Conservation (phyloP, 2,329 filamentous ascomycete species). For the Trichoderma atroviride region DNA sequence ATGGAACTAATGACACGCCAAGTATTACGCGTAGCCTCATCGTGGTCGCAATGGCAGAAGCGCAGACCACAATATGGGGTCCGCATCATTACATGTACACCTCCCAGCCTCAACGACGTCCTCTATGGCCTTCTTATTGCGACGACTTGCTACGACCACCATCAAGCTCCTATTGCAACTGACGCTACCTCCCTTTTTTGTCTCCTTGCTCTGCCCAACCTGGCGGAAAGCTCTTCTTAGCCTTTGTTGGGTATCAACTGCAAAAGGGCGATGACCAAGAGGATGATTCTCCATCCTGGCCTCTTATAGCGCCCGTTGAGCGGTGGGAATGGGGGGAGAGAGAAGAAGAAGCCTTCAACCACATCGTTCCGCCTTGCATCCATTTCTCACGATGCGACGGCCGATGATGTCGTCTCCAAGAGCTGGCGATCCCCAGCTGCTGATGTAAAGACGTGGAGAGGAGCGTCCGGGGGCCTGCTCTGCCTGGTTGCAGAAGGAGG, state of each 20-base stretch:
- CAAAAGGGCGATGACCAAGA: neutral
- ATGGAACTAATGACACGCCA: constrained; percentile 6
- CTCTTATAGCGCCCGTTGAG: neutral
- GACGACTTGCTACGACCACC: constrained; percentile 1
- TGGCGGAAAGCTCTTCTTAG: neutral
- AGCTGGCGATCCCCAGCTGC: neutral
- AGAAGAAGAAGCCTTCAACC: neutral
- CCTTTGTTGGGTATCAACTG: constrained; percentile 23
- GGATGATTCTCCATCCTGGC: neutral
- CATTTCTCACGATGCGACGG: neutral
- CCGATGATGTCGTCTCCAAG: neutral
- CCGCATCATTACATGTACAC: neutral
- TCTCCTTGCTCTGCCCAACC: constrained; percentile 3
- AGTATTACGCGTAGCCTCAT: neutral
- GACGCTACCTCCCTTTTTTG: neutral
- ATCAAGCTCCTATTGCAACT: neutral
- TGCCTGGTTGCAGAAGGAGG: neutral
- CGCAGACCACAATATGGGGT: neutral
- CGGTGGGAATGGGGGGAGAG: neutral
- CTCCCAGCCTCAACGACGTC: neutral
- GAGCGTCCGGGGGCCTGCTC: neutral
- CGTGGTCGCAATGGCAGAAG: neutral
- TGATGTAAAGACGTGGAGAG: neutral
- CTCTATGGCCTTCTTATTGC: neutral
- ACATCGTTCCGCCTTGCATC: neutral